Evolutionary conservation across 176 grass and related monocot species (phyloP).

Genomic region (Poa annua): DNA sequence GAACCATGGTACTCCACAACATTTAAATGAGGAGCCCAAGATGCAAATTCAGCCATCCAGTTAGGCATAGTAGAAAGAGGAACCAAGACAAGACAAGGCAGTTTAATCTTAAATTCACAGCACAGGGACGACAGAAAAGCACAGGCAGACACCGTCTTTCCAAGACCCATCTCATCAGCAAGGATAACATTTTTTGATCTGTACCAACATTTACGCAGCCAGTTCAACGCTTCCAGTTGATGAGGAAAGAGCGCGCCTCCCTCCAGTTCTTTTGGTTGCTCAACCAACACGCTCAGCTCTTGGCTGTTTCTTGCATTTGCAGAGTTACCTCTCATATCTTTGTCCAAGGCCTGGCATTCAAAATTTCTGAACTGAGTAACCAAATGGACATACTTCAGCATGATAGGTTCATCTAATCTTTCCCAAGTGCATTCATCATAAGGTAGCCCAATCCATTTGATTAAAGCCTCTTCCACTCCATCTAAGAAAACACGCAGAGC

Average conservation of each 20-base stretch:
- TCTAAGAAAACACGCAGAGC: slow-evolving; percentile 57
- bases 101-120: slow-evolving; percentile 82
- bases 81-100: slow-evolving; percentile 89
- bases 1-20: slow-evolving; percentile 98
- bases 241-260: slow-evolving; percentile 89
- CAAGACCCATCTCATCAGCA: slow-evolving; percentile 99
- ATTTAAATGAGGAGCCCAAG: slow-evolving; percentile 97
- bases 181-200: slow-evolving; percentile 98
- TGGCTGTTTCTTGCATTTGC: slow-evolving; percentile 50
- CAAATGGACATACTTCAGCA: slow-evolving; percentile 76
- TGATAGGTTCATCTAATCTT: slow-evolving; percentile 83
- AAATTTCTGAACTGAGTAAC: slow-evolving; percentile 71
- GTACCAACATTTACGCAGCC: slow-evolving; percentile 96
- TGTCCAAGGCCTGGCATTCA: slow-evolving; percentile 71
- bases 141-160: slow-evolving; percentile 95
- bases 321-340: slow-evolving; percentile 52
- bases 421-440: slow-evolving; percentile 99
- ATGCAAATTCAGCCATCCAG: slow-evolving; percentile 95
- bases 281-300: slow-evolving; percentile 69
- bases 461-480: slow-evolving; percentile 72
- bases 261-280: slow-evolving; percentile 93
- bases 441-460: slow-evolving; percentile 88
- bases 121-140: slow-evolving; percentile 91
- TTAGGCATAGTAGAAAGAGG: slow-evolving; percentile 99
- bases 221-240: slow-evolving; percentile 99